phyloP scores from a whole-genome alignment of 139 green algal species.

The Chlamydomonas sp. region DNA sequence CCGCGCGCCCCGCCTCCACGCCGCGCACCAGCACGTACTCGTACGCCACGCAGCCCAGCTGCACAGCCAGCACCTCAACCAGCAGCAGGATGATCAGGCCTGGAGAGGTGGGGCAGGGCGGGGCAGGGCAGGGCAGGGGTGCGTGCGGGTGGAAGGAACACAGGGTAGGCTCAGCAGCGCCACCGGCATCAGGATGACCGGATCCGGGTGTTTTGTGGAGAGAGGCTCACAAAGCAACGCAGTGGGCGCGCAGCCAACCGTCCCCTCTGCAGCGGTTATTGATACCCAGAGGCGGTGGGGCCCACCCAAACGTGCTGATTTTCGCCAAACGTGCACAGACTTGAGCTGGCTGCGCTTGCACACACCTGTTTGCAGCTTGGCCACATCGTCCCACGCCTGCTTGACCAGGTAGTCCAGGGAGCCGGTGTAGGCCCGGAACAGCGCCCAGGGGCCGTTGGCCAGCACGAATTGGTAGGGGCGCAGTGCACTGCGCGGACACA shows the following conservation, averaged over 20 bases:
- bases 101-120: not conserved
- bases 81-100: slow-evolving; percentile 34
- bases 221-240: too few relatives aligned
- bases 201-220: too few relatives aligned
- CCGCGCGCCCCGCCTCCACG: slow-evolving; percentile 9
- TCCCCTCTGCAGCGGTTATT: too few relatives aligned
- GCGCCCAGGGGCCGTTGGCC: not conserved
- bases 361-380: slow-evolving; percentile 12
- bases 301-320: too few relatives aligned
- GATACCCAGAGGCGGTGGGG: too few relatives aligned
- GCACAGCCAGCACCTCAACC: slow-evolving; percentile 24
- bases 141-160: not conserved
- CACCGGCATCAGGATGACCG: too few relatives aligned
- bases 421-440: slow-evolving; percentile 20
- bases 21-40: slow-evolving; percentile 8
- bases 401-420: slow-evolving; percentile 16
- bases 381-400: not conserved
- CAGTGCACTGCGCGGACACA: not conserved
- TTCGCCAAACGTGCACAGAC: too few relatives aligned
- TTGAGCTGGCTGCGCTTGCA: not conserved
- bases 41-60: not conserved
- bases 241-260: too few relatives aligned
- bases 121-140: not conserved
- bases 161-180: not conserved
- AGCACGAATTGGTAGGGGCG: slow-evolving; percentile 11